Base-by-base conservation (phyloP, 2,329 filamentous ascomycete species). In the Clarireedia sp. region DNA sequence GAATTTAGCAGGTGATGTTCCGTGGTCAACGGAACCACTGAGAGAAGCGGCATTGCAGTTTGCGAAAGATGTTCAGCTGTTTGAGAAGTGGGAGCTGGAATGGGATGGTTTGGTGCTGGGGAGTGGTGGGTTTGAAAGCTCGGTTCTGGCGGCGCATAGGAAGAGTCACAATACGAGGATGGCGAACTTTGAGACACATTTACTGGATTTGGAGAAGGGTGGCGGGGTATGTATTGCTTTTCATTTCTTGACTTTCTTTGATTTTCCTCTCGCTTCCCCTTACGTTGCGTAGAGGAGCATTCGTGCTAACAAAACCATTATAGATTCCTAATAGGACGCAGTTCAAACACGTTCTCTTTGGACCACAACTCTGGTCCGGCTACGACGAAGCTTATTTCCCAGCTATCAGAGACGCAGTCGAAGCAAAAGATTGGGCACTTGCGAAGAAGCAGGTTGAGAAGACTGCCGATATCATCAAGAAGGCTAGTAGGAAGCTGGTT, bases 271-370 rank as follows among this genome's bases (percentile, higher is more conserved):
- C 8, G 6, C 29, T 4, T 48, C 21, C 6, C 10, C 17, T 24
- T 14, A 24, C 37, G 14, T 10, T 16, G 5, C n/a, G 7, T 10
- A 3, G 9, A 48, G n/a, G 9, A 12, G 12, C 9, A 33, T 4
- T 9, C 29, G 12, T 33, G 29, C 29, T 33, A 33, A 17, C 9
- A n/a, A 29, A 48, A 41, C 1, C 21, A 5, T 33, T 37, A 50
- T 55, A 90, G 87, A 80, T 95, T 4, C 88, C 89, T 40, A 89
- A 89, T 64, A 85, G 92, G 61, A 88, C 87, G 5, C 94, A 97
- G 72, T 99, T 90, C 78, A 96, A 95, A 71, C 94, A 96, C 71
- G 80, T 95, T 66, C 74, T 99, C 55, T 95, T 91, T 68, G 92
- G 88, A 1, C 94, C 94, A 0, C 82, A 89, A 66, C 75, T 82